These are phyloP conservation scores for Rhizopus sp. DNA, from an alignment of 371 early-diverging fungal genomes.

Conservation along the genomic window DNA sequence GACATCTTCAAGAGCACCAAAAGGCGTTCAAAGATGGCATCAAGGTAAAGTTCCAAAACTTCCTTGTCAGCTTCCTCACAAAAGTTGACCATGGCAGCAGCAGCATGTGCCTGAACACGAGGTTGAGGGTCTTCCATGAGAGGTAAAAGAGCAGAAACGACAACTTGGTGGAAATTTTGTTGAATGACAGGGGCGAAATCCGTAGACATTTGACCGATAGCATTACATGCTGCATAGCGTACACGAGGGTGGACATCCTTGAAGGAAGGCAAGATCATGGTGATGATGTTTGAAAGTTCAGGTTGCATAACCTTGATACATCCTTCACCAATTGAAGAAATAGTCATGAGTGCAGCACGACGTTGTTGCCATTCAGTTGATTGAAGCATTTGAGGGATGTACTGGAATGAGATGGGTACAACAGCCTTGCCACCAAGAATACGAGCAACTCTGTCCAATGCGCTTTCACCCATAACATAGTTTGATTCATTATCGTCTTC, in stretches of 20 bases:
- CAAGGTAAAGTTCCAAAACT: constrained; percentile 84
- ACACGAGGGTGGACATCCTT: constrained; percentile 95
- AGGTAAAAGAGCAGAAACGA: constrained; percentile 83
- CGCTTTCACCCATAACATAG: constrained; percentile 90
- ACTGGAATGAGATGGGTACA: constrained; percentile 85
- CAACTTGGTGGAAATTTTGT: constrained; percentile 72
- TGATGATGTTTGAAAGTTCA: constrained; percentile 83
- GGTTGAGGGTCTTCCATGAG: constrained; percentile 84
- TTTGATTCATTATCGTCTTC: constrained; percentile 89
- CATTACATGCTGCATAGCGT: constrained; percentile 94
- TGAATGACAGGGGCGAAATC: constrained; percentile 92
- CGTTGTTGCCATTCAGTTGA: constrained; percentile 91
- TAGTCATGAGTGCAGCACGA: constrained; percentile 92
- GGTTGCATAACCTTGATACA: constrained; percentile 90
- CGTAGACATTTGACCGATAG: constrained; percentile 95
- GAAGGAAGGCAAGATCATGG: constrained; percentile 80
- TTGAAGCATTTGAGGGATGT: constrained; percentile 87
- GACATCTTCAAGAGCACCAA: constrained; percentile 77
- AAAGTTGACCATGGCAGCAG: constrained; percentile 97
- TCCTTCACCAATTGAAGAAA: constrained; percentile 96
- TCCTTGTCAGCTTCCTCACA: constrained; percentile 83
- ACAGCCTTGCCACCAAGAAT: constrained; percentile 88
- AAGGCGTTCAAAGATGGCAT: constrained; percentile 85
- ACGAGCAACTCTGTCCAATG: constrained; percentile 92
- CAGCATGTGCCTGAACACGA: constrained; percentile 94